Conservation (phyloP, 805 yeast species). For the Pichia insulana region DNA sequence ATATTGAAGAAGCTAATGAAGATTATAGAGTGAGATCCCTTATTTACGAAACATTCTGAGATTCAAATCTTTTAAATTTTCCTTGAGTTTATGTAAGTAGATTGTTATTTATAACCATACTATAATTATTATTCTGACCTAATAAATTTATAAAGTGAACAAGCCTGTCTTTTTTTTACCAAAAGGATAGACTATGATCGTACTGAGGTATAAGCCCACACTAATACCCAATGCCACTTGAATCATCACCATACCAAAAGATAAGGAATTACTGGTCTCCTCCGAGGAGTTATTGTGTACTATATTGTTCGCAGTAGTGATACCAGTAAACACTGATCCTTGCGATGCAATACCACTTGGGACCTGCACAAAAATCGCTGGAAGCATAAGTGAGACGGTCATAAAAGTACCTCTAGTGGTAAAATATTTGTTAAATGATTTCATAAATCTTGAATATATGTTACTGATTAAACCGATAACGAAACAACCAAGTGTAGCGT, state of each 20-base stretch:
- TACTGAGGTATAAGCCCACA: constrained; percentile 87
- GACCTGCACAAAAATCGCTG: constrained; percentile 90
- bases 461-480: constrained; percentile 85
- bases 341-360: constrained; percentile 94
- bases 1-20: constrained; percentile 80
- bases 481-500: constrained; percentile 86
- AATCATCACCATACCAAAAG: constrained; percentile 81
- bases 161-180: constrained; percentile 85
- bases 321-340: constrained; percentile 74
- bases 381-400: constrained; percentile 93
- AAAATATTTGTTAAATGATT: constrained; percentile 39
- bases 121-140: no score
- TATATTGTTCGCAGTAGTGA: constrained; percentile 62
- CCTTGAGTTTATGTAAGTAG: background rate
- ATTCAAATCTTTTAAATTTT: background rate
- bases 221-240: constrained; percentile 91
- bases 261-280: constrained; percentile 21
- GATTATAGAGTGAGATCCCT: constrained; percentile 56
- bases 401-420: constrained; percentile 30
- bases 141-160: constrained; percentile 73
- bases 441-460: constrained; percentile 75
- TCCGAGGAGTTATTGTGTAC: constrained; percentile 31
- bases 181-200: constrained; percentile 82
- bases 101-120: background rate
- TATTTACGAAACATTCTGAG: constrained; percentile 52